Base-by-base conservation (phyloP, 257 asterid genomes). In the Solanum pinnatisectum region DNA sequence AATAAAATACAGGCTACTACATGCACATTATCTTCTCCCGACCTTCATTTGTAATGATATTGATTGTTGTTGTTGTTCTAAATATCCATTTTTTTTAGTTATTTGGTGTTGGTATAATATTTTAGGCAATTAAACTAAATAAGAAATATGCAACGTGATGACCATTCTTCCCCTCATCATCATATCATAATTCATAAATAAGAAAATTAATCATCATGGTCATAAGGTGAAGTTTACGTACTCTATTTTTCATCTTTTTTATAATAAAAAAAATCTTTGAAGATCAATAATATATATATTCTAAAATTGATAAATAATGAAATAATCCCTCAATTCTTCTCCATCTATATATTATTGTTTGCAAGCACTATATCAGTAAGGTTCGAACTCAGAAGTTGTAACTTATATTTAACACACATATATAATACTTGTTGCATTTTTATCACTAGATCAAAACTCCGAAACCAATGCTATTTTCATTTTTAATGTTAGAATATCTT, bases 401-500 rank as follows among this genome's bases (percentile, higher is more conserved):
- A 32, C 3, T 8, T 4, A 30, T 71, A 35, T 72, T 10, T 56
- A 18, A 72, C 8, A 1, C 8, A 1, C 44, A 8, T 6, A 16
- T 0, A 18, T 70, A 70, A 15, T 1, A 30, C 2, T 1, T 6
- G 0, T 32, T 14, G 13, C 13, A 0, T 15, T 32, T 3, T 33
- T 18, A 72, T 2, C 3, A 72, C 7, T 18, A 72, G 16, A 33
- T 33, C 14, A 33, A 71, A 72, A 72, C 14, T 16, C 0, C 5
- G 4, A 9, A 8, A 71, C 13, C 2, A 3, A 32, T 33, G 6
- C 20, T 10, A 11, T 76, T 76, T 37, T 76, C 1, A 76, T 76
- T 76, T n/a, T 5, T 11, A 3, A 3, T 6, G 22, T 37, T 0
- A 37, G 52, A 23, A 74, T 22, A 37, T 76, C 10, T 73, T 73